Conservation (phyloP, 768 basidiomycete genomes). For the Tricholoma terreum region DNA sequence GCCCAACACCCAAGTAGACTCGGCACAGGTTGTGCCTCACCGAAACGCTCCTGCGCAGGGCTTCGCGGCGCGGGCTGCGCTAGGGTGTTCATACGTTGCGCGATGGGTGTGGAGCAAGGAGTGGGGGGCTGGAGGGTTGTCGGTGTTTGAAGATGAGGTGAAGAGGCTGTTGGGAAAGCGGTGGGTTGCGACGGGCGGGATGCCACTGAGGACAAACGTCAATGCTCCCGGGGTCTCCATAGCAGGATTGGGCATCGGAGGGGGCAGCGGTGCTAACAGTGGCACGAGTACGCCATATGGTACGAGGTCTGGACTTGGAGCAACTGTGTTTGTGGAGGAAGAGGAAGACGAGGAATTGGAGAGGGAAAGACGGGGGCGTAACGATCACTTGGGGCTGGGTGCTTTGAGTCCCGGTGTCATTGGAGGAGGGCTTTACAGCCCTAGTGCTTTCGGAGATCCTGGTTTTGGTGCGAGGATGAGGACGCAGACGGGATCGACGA, state of each 20-base stretch:
- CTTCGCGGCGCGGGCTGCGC: conserved; percentile 64
- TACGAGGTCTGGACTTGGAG: conserved; percentile 47
- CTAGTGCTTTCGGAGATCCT: conserved; percentile 35
- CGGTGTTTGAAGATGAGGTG: conserved; percentile 80
- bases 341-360: conserved; percentile 74
- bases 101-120: conserved; percentile 86
- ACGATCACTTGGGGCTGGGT: conserved; percentile 22
- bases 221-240: conserved; percentile 33
- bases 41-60: conserved; percentile 71
- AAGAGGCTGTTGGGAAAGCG: conserved; percentile 66
- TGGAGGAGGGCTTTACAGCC: conserved; percentile 21
- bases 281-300: conserved; percentile 69
- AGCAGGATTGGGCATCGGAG: conserved; percentile 18
- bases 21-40: conserved; percentile 67
- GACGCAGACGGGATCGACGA: conserved; percentile 49
- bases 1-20: conserved; percentile 72
- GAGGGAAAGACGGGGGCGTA: conserved; percentile 39
- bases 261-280: conserved; percentile 54
- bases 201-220: conserved; percentile 57
- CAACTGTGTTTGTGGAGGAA: conserved; percentile 60
- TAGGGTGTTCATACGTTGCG: conserved; percentile 77
- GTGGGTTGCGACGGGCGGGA: conserved; percentile 66
- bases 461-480: conserved; percentile 44
- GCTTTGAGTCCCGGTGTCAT: conserved; percentile 20
- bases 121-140: conserved; percentile 44